phyloP scores from a whole-genome alignment of 495 filamentous ascomycete genomes.

The Penicillium tannophilum region DNA sequence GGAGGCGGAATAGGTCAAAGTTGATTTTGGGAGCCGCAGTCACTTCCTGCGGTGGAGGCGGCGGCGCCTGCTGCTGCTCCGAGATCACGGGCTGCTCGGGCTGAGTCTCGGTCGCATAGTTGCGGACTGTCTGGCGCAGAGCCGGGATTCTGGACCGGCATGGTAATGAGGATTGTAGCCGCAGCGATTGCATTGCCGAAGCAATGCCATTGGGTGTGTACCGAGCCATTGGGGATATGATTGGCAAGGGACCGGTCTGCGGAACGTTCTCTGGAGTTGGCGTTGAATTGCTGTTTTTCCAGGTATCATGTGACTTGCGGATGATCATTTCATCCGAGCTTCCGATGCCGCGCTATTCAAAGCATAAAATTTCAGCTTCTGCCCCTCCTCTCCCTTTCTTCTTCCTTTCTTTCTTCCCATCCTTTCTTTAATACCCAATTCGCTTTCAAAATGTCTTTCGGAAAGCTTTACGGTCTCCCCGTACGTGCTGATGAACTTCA shows the following conservation, averaged over 20 bases:
- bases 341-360: slow-evolving; percentile 30
- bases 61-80: background rate
- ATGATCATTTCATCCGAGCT: slow-evolving; percentile 36
- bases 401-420: slow-evolving; percentile 35
- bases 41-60: slow-evolving; percentile 5
- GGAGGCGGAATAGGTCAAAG: slow-evolving; percentile 30
- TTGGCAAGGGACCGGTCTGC: slow-evolving; percentile 5
- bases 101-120: slow-evolving; percentile 33
- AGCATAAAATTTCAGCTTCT: slow-evolving; percentile 42
- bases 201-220: slow-evolving; percentile 40
- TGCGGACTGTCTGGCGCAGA: slow-evolving; percentile 24
- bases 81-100: slow-evolving; percentile 6
- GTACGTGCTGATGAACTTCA: slow-evolving; percentile 55
- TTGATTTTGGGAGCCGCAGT: slow-evolving; percentile 51
- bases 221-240: slow-evolving; percentile 36
- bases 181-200: slow-evolving; percentile 43
- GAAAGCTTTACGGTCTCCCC: slow-evolving; percentile 87
- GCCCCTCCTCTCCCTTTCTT: slow-evolving; percentile 33
- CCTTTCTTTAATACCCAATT: slow-evolving; percentile 19
- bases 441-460: slow-evolving; percentile 78
- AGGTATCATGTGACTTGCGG: slow-evolving; percentile 28
- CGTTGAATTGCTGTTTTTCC: slow-evolving; percentile 27
- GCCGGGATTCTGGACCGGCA: slow-evolving; percentile 11
- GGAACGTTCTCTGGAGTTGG: background rate
- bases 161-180: slow-evolving; percentile 26